Base-by-base conservation (phyloP, 139 green algal species). In the Micractinium sp. region DNA sequence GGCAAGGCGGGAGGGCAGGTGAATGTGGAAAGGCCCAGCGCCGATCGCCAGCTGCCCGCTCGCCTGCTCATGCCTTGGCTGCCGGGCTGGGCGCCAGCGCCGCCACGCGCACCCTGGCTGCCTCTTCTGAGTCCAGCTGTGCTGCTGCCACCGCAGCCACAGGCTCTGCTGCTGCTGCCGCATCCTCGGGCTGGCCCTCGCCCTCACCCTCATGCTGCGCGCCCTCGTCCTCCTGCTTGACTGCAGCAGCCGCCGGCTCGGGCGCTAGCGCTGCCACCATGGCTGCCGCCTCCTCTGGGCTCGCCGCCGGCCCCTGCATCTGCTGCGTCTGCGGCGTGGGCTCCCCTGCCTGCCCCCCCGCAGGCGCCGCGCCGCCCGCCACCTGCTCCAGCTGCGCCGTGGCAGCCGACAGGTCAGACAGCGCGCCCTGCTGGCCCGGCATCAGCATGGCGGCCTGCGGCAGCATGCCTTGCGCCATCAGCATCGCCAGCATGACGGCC, bases 251-350 rank as follows among this genome's bases (percentile, higher is more conserved):
- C 38, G 56, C 38, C 0, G 53, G 47, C 15, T 85, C 80, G 0
- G 80, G 80, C 31, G 80, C 80, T 29, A 85, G 80, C 31, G 80
- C 80, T 16, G 80, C 80, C 47, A 85, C 80, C 47, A 63, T 63
- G 27, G 80, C 80, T 14, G 53, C 80, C 47, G 80, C 80, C 31
- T 85, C 80, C 47, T 85, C 80, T 0, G 80, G 80, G 14, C 41
- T 85, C 0, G 56, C 39, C 14, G 41, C 41, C 23, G 39, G 39
- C 38, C 39, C 78, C 5, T 69, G 39, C 80, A 41, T 53, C 80
- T 85, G 80, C 80, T 73, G 29, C 53, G 77, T 83, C 23, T 23
- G 61, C 9, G 41, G 74, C 13, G 74, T 80, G 3, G 74, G 74
- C 74, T 80, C 74, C n/a, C 35, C 76, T 14, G 22, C 67, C 61